Percentiles rank a stretch among this genome's conserved stretches.
Evolutionary conservation across 2,329 filamentous ascomycete genomes (phyloP).

Genomic region (Alternaria alternata): DNA sequence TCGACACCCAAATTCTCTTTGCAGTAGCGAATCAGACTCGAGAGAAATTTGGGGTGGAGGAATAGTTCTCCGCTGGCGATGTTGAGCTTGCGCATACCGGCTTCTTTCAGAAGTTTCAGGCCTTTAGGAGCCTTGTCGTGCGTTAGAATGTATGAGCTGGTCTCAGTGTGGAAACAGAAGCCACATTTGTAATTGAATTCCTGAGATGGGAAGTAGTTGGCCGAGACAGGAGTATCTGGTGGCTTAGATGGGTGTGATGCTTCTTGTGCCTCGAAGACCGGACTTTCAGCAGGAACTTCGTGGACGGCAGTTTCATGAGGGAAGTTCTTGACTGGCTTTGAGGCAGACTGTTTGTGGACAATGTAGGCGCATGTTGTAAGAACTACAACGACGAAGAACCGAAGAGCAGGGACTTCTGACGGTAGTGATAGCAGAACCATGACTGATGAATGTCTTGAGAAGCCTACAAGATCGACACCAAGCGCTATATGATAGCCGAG

Average conservation of each 20-base stretch:
- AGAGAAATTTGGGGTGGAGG: conserved; percentile 7
- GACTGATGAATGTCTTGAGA: neutral
- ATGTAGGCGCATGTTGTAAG: neutral
- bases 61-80: conserved; percentile 11
- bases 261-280: neutral
- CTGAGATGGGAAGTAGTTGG: neutral
- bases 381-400: neutral
- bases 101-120: conserved; percentile 5
- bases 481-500: neutral
- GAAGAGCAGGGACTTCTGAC: neutral
- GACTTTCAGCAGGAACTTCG: neutral
- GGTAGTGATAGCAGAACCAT: conserved; percentile 5
- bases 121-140: neutral
- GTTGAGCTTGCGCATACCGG: conserved; percentile 14
- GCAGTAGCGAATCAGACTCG: conserved; percentile 7
- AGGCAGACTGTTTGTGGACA: neutral
- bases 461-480: neutral
- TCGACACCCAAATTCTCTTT: conserved; percentile 8
- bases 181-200: neutral
- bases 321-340: neutral
- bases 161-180: conserved; percentile 6
- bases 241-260: conserved; percentile 1
- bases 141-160: neutral
- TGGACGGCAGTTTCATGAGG: too few relatives aligned
- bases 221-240: conserved; percentile 3